Base-by-base conservation (phyloP, 129 eudicot genomes). In the Chrysanthemum makinoi region DNA sequence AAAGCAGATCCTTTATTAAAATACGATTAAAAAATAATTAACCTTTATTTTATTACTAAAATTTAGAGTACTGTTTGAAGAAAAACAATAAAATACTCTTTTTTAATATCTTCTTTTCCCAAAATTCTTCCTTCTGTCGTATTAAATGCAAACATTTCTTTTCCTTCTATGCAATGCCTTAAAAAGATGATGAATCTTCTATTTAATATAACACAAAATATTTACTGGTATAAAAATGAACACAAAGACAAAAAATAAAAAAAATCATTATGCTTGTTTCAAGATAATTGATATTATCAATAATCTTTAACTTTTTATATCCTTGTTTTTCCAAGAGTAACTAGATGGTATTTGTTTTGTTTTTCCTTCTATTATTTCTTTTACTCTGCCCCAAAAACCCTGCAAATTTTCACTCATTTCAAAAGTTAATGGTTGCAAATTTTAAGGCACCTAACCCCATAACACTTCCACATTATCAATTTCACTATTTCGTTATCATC, bases 341-440 rank as follows among this genome's bases (percentile, higher is more conserved):
- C n/a, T 9, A 13, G 8, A 54, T 30, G 15, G 39, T 26, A 69
- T 33, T 69, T 30, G 43, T 60, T 28, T 62, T 12, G 55, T 24
- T 62, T 73, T 56, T 17, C 22, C 30, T 75, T 57, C 5, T 26
- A 24, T 59, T 60, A 61, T 30, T 69, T 76, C 80, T 68, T 76
- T 76, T 76, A 49, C 75, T 68, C 79, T 69, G 63, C 80, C 84
- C 90, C 86, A 76, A 72, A 81, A 79, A 72, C 72, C 72, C 61
- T 78, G 72, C 84, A 82, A 74, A 73, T 57, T 72, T 74, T 76
- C 85, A 82, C 78, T 78, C 20, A 63, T 74, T 77, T 78, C 84
- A 82, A 82, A 82, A 83, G 82, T 74, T 56, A 82, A 81, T 79
- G 83, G 83, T 74, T 79, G 75, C 71, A 73, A 73, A 62, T 76